These are phyloP conservation scores for Candida arabinofermentans DNA, from an alignment of 805 yeast species.

Conservation along the genomic window DNA sequence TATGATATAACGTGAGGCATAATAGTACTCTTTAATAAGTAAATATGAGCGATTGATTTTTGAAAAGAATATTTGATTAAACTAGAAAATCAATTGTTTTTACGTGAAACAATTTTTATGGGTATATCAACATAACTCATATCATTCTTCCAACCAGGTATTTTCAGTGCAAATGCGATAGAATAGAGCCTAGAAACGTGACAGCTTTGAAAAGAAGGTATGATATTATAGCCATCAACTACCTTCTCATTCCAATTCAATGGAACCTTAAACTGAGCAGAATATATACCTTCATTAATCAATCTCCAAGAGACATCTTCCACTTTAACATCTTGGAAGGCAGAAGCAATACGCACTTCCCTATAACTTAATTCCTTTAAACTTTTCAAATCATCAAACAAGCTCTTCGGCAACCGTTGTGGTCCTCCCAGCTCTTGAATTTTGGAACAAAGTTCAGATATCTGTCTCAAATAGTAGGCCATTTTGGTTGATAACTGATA, in stretches of 20 bases:
- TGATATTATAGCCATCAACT: conserved; percentile 43
- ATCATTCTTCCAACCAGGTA: conserved; percentile 8
- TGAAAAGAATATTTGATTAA: neutral
- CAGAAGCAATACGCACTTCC: conserved; percentile 4
- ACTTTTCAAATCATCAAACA: conserved; percentile 29
- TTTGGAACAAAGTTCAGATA: neutral
- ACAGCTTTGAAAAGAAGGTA: conserved; percentile 64
- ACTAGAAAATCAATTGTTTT: neutral
- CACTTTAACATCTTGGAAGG: neutral
- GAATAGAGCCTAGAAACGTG: conserved; percentile 55
- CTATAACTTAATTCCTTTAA: conserved; percentile 12
- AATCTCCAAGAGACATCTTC: conserved; percentile 4
- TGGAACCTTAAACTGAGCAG: conserved; percentile 7
- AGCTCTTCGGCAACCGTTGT: conserved; percentile 5
- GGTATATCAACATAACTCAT: conserved; percentile 2
- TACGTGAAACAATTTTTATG: conserved; percentile 3
- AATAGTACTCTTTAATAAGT: too few relatives aligned
- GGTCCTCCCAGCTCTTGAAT: conserved; percentile 2
- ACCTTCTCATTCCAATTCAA: conserved; percentile 2
- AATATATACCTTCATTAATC: conserved; percentile 1
- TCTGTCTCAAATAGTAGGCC: conserved; percentile 1
- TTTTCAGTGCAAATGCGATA: conserved; percentile 11
- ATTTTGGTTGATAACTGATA: conserved; percentile 6
- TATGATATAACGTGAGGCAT: too few relatives aligned
- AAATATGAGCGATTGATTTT: too few relatives aligned